Conservation (phyloP, 306 rosid species). For the Ceratonia siliqua region DNA sequence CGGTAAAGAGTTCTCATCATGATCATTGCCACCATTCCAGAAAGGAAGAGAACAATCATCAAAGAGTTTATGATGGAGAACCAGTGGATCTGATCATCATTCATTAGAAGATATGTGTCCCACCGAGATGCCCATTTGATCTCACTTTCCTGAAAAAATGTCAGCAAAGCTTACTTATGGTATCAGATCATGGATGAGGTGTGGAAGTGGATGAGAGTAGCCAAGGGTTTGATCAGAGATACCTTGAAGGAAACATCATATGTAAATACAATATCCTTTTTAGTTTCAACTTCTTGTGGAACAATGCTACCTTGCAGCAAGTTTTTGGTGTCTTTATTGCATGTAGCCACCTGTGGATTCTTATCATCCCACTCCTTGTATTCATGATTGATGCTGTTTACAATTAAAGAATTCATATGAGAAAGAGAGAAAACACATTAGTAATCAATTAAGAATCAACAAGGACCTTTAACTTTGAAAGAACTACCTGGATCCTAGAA, state of each 20-base stretch:
- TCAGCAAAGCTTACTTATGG: background rate
- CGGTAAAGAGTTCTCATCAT: slow-evolving; percentile 79
- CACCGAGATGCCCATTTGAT: slow-evolving; percentile 85
- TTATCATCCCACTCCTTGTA: slow-evolving; percentile 59
- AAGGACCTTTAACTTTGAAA: background rate
- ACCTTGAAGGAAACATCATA: slow-evolving; percentile 77
- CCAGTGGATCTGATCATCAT: slow-evolving; percentile 85
- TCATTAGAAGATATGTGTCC: slow-evolving; percentile 85
- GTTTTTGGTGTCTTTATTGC: slow-evolving; percentile 69
- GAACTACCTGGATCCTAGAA: background rate
- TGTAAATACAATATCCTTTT: slow-evolving; percentile 62
- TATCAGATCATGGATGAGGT: background rate
- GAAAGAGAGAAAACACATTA: background rate
- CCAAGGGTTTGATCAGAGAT: slow-evolving; percentile 7
- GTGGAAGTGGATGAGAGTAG: background rate
- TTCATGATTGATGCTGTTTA: slow-evolving; percentile 64
- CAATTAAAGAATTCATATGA: slow-evolving; percentile 19
- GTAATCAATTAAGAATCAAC: background rate
- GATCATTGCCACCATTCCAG: slow-evolving; percentile 86
- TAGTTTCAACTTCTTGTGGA: slow-evolving; percentile 67
- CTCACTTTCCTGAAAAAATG: slow-evolving; percentile 53
- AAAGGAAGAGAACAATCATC: slow-evolving; percentile 78
- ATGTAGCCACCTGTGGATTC: slow-evolving; percentile 56
- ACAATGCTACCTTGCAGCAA: slow-evolving; percentile 57
- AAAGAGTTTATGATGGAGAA: slow-evolving; percentile 71